These are phyloP conservation scores for Eimeria necatrix DNA, from an alignment of 169 alveolate species.

Conservation along the genomic window DNA sequence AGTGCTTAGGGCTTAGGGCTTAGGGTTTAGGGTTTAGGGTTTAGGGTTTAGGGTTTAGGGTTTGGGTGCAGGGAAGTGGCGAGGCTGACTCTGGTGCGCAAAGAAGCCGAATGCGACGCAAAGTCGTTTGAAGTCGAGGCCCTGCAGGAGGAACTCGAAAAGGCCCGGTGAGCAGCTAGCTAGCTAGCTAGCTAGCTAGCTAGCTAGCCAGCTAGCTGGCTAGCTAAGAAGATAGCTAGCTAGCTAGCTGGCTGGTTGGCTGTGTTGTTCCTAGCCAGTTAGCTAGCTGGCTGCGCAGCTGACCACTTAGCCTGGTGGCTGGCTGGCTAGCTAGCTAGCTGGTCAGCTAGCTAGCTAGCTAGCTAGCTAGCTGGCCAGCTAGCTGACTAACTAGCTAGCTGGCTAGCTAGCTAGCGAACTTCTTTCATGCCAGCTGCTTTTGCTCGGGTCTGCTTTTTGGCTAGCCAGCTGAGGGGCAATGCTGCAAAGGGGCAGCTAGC, in stretches of 20 bases:
- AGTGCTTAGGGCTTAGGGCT: not conserved
- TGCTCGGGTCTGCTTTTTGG: too few species aligned
- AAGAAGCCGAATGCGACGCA: not conserved
- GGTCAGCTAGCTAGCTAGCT: too few species aligned
- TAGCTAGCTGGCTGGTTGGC: too few species aligned
- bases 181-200: slow-evolving; percentile 97
- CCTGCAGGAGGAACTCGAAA: slow-evolving; percentile 96
- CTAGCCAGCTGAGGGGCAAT: too few species aligned
- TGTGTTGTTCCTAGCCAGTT: not conserved
- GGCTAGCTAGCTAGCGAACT: too few species aligned
- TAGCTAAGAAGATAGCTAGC: slow-evolving; percentile 94
- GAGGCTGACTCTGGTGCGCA: not conserved
- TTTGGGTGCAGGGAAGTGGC: not conserved
- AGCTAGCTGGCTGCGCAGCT: not conserved
- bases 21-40: not conserved
- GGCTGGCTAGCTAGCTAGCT: too few species aligned
- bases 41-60: slow-evolving; percentile 21
- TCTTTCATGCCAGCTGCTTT: too few species aligned
- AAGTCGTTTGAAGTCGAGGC: slow-evolving; percentile 83
- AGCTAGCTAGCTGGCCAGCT: too few species aligned
- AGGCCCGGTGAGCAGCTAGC: slow-evolving; percentile 97
- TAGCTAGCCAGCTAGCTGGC: slow-evolving; percentile 98
- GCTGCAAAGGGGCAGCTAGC: too few species aligned
- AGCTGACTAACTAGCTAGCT: too few species aligned
- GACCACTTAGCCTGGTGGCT: too few species aligned